Conservation (phyloP, 2,329 filamentous ascomycete genomes). For the Colletotrichum plurivorum region DNA sequence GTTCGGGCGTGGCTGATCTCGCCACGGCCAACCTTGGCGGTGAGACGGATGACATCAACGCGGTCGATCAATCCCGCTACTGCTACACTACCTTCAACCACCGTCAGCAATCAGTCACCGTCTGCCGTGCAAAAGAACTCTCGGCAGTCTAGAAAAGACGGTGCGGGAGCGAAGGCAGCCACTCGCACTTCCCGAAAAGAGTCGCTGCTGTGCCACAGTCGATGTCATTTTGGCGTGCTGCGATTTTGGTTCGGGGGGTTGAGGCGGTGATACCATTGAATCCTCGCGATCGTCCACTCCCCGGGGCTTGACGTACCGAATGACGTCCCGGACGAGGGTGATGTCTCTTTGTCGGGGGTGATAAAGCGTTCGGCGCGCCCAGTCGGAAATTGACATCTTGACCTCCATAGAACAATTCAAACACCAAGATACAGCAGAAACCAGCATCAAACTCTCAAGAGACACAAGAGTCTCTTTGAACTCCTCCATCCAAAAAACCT, state of each 20-base stretch:
- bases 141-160: not conserved
- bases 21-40: slow-evolving; percentile 16
- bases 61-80: slow-evolving; percentile 13
- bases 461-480: no score
- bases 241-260: not conserved
- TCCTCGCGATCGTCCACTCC: not conserved
- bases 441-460: no score
- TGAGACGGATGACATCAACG: slow-evolving; percentile 37
- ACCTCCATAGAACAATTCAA: not conserved
- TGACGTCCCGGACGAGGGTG: not conserved
- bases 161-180: not conserved
- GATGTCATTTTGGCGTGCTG: slow-evolving; percentile 28
- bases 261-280: slow-evolving; percentile 6
- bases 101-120: no score
- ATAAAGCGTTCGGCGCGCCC: not conserved
- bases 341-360: not conserved
- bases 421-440: not conserved
- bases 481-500: no score
- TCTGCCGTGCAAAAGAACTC: not conserved
- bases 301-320: not conserved
- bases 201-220: slow-evolving; percentile 26
- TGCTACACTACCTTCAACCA: not conserved
- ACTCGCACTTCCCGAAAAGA: slow-evolving; percentile 12
- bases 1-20: slow-evolving; percentile 19
- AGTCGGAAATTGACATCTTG: not conserved